Base-by-base conservation (phyloP, 352 stramenopile species). In the Plasmopara muralis region DNA sequence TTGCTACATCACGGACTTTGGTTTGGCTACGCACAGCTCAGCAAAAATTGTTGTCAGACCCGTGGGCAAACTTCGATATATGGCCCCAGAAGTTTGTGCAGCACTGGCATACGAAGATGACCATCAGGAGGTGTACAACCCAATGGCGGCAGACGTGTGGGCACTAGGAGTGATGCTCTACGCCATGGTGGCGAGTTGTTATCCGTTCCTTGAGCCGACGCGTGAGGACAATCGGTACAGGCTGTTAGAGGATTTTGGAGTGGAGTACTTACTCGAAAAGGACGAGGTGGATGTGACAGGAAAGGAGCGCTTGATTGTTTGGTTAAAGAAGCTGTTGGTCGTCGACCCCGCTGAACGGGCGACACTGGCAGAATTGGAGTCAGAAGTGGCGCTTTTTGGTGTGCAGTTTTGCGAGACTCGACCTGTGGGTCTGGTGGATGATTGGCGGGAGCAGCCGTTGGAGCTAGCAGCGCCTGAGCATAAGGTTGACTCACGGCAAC, bases 1-100 rank as follows among this genome's bases (percentile, higher is more conserved):
- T 57, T 89, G 77, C 58, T 74, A 90, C 39, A 78, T 93, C 47
- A 80, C 68, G 34, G 83, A 93, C 74, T 93, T 93, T 52, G 83
- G 83, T 30, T 67, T 93, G 55, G 69, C 80, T 15, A 77, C 70
- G 34, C 70, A 64, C 40, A 50, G 38, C 13, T 34, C 15, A 37
- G 43, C 43, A 12, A 58, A 6, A 20, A 51, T 77, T 40, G 55
- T 50, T 18, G 63, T 59, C 44, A 77, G 56, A 28, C 64, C 72
- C 8, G 81, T 89, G 39, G 83, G 83, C 44, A 94, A 94, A 62
- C 37, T 76, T 9, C 64, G 84, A 37, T 93, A 93, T 58, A 89
- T 91, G 73, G 79, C 80, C 7, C 83, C 83, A 1, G 83, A 93
- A 69, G 64, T 70, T 6, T 80, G 66, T 53, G 51, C 57, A 12